Evolutionary conservation across 768 basidiomycete genomes (phyloP), one percentile per base, ranked within the genome.

Genomic region (Flagelloscypha sp.): DNA sequence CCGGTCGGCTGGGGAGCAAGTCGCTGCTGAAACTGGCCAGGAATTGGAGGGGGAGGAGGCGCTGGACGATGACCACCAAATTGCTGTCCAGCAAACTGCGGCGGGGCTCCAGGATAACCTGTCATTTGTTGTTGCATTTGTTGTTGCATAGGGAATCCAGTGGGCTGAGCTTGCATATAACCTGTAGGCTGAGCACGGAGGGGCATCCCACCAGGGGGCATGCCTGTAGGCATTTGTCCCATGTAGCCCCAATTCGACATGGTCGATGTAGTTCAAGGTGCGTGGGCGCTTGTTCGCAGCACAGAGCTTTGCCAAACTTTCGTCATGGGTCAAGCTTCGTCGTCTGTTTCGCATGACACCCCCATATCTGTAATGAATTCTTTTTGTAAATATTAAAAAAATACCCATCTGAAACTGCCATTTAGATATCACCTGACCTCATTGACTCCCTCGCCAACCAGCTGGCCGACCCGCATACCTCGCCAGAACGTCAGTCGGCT

Each of bases 391-490:
- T n/a, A n/a, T n/a, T n/a, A n/a, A n/a, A n/a, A n/a, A n/a, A n/a
- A n/a, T n/a, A n/a, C n/a, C n/a, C n/a, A n/a, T n/a, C n/a, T n/a
- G n/a, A n/a, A n/a, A n/a, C n/a, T n/a, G n/a, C n/a, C n/a, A n/a
- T n/a, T n/a, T n/a, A 92, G 87, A 85, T 93, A 61, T 84, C 84
- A n/a, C 74, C 74, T 30, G 76, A 82, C 55, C 76, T 93, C 38
- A 77, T 92, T 51, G 76, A 82, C 63, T 76, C 80, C 38, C 79
- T 92, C 43, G 67, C 77, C 13, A 79, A 86, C 59, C 63, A 70
- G 40, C 55, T 72, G 23, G 69, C 74, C 27, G 66, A 78, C 1
- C 60, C 79, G 7, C 68, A 68, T 31, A 74, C 77, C 3, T 65
- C 74, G 10, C 69, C 77, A 7, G 76, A 77, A 41, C 77, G 84